phyloP scores from a whole-genome alignment of 139 green algal genomes.

The Dunaliella primolecta region DNA sequence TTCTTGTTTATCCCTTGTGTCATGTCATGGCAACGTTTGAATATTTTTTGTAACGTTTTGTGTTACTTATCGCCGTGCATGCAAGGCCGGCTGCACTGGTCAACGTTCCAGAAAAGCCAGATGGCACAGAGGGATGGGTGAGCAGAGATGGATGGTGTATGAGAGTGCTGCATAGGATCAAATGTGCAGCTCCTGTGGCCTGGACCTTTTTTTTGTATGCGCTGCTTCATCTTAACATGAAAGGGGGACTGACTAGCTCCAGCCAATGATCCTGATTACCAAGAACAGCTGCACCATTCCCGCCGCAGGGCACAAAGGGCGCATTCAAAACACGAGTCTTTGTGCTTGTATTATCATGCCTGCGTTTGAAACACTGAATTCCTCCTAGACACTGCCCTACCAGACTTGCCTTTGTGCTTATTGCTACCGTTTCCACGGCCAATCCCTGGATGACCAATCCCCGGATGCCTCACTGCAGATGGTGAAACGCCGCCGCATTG shows the following conservation, averaged over 20 bases:
- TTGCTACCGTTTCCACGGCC: neutral
- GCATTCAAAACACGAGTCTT: neutral
- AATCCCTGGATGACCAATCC: too few relatives aligned
- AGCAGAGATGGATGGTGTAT: too few relatives aligned
- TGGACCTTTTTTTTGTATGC: neutral
- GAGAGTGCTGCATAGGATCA: neutral
- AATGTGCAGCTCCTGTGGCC: neutral
- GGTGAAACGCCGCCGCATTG: constrained; percentile 1
- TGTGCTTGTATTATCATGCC: neutral
- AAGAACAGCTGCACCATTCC: neutral
- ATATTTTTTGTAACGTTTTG: too few relatives aligned
- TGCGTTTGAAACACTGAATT: neutral
- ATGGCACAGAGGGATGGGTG: neutral
- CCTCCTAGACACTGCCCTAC: neutral
- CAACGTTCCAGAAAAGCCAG: neutral
- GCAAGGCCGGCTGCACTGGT: neutral
- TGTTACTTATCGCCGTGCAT: neutral
- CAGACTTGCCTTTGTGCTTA: neutral
- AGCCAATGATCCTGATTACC: neutral
- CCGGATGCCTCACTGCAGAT: neutral
- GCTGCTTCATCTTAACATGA: neutral
- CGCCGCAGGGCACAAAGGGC: neutral
- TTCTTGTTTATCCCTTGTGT: too few relatives aligned
- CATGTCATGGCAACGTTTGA: too few relatives aligned
- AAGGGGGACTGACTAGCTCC: neutral